Conservation (phyloP, 176 grass and related monocot genomes). For the Musa acuminata region DNA sequence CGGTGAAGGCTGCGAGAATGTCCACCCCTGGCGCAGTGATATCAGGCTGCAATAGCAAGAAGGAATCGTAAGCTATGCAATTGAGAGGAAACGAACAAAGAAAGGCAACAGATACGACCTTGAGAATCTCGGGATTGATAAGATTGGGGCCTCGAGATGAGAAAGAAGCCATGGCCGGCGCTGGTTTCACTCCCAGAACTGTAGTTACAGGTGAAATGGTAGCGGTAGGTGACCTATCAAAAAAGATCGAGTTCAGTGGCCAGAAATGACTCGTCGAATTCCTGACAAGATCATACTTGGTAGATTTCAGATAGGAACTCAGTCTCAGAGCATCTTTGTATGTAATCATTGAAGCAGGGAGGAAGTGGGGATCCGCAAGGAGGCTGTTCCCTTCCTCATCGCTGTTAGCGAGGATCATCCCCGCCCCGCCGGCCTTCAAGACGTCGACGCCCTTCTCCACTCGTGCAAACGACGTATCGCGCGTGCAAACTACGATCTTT, state of each 20-base stretch:
- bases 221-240: conserved; percentile 23
- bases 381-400: conserved; percentile 17
- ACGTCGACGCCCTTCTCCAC: conserved; percentile 34
- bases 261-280: too few species aligned
- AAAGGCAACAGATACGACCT: conserved; percentile 14
- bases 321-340: conserved; percentile 32
- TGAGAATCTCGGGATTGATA: conserved; percentile 17
- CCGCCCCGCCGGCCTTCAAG: conserved; percentile 33
- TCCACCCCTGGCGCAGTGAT: conserved; percentile 26
- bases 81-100: neutral
- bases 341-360: conserved; percentile 61
- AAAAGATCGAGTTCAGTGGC: neutral
- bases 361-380: conserved; percentile 44
- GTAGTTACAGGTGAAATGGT: conserved; percentile 40
- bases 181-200: neutral
- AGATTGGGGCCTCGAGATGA: conserved; percentile 27
- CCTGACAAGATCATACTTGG: conserved; percentile 18
- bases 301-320: conserved; percentile 33
- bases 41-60: conserved; percentile 21
- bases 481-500: conserved; percentile 57
- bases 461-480: neutral
- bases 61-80: neutral
- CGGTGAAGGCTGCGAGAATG: conserved; percentile 29
- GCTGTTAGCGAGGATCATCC: conserved; percentile 51
- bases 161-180: conserved; percentile 21